Conservation (phyloP, 805 yeast genomes). For the Starmerella khaoyaiensis region DNA sequence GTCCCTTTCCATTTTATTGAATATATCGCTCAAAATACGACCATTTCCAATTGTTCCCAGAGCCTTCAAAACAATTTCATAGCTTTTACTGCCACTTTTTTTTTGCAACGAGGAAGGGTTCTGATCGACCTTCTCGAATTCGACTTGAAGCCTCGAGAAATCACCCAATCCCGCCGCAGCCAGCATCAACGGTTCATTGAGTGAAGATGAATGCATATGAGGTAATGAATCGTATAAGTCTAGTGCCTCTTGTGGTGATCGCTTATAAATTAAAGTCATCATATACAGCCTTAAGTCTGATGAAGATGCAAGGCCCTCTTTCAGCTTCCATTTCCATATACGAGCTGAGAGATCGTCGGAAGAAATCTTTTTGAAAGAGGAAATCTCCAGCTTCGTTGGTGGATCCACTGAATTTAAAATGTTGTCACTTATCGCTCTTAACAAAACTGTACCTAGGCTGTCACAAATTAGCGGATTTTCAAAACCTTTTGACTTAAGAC, state of each 20-base stretch:
- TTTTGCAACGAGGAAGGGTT: not conserved
- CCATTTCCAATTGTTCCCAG: constrained; percentile 40
- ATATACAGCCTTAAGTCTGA: constrained; percentile 23
- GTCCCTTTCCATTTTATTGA: constrained; percentile 35
- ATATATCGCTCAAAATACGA: constrained; percentile 39
- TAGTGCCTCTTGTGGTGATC: constrained; percentile 22
- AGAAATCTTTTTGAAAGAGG: not conserved
- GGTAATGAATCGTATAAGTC: constrained; percentile 31
- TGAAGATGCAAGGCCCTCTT: constrained; percentile 10
- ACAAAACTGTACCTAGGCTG: constrained; percentile 9
- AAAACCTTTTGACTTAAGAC: not conserved
- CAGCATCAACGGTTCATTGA: constrained; percentile 37
- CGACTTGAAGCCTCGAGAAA: constrained; percentile 44
- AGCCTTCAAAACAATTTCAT: constrained; percentile 48
- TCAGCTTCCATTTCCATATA: constrained; percentile 28
- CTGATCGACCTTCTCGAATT: constrained; percentile 33
- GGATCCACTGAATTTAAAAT: not conserved
- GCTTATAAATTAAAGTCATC: constrained; percentile 19
- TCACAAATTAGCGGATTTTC: constrained; percentile 3
- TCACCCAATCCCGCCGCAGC: constrained; percentile 36
- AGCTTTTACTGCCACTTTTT: constrained; percentile 35
- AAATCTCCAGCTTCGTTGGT: not conserved
- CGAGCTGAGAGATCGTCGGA: not conserved
- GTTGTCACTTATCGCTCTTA: constrained; percentile 1
- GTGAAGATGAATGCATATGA: constrained; percentile 35